Percentiles rank a stretch among this genome's conserved stretches.
Evolutionary conservation across 1,139 yeast genomes (phyloP).

Genomic region (Blastobotrys elegans): DNA sequence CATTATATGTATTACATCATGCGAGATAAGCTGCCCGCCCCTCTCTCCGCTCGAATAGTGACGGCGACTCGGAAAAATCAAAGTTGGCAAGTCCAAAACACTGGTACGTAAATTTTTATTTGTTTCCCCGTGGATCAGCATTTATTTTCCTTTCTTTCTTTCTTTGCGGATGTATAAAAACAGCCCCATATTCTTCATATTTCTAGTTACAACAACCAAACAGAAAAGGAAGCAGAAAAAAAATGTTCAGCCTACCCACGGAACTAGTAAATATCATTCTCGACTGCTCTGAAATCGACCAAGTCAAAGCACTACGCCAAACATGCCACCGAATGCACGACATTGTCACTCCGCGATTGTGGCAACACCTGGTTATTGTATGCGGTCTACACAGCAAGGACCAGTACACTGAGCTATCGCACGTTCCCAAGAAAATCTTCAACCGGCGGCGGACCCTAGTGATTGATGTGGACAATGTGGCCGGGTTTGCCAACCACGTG

Average conservation of each 20-base stretch:
- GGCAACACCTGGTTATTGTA: slow-evolving; percentile 10
- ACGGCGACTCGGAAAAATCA: slow-evolving; percentile 2
- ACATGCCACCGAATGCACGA: slow-evolving; percentile 7
- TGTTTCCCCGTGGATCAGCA: background rate
- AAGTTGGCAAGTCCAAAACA: background rate
- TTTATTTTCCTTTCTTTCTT: background rate
- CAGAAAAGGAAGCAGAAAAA: background rate
- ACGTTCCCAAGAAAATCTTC: slow-evolving; percentile 4
- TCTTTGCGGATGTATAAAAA: background rate
- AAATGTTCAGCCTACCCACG: slow-evolving; percentile 6
- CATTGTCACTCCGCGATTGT: slow-evolving; percentile 3
- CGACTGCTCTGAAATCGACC: background rate
- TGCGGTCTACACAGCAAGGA: slow-evolving; percentile 7
- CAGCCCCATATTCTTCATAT: background rate
- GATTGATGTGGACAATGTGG: slow-evolving; percentile 7
- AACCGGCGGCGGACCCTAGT: background rate
- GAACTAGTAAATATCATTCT: slow-evolving; percentile 4
- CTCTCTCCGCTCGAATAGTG: background rate
- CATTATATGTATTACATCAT: background rate
- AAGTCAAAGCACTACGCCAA: background rate
- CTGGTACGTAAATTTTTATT: background rate
- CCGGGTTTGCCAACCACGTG: slow-evolving; percentile 1
- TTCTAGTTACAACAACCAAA: too few species aligned
- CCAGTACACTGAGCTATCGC: background rate
- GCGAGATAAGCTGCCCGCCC: background rate